These are phyloP conservation scores for Medakamo hakoo DNA, from an alignment of 139 green algal genomes.

Conservation along the genomic window DNA sequence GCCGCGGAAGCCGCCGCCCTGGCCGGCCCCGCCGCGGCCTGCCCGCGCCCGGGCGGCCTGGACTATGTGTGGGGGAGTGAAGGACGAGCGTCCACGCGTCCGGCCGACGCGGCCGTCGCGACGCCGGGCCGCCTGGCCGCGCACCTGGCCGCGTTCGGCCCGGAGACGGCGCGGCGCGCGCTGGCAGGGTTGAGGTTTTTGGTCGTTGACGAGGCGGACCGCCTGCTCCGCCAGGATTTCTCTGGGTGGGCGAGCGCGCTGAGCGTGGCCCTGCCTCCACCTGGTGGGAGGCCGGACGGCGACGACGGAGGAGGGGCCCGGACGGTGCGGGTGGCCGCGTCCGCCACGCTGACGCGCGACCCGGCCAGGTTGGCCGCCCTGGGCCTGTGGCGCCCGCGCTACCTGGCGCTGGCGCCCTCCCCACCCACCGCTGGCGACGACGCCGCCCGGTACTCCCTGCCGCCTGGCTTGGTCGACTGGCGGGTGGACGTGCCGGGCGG, in stretches of 20 bases:
- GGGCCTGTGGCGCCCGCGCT: conserved; percentile 57
- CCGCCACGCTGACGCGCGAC: conserved; percentile 79
- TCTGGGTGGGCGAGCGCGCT: conserved; percentile 48
- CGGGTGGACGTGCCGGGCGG: not conserved
- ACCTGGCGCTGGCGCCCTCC: conserved; percentile 25
- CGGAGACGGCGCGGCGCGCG: not conserved
- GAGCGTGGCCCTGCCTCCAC: not conserved
- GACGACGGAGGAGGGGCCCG: conserved; percentile 7
- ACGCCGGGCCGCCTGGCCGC: conserved; percentile 64
- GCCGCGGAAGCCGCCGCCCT: conserved; percentile 9
- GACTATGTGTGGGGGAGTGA: not conserved
- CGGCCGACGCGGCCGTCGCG: conserved; percentile 38
- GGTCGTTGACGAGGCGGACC: conserved; percentile 83
- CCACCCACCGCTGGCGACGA: too few relatives aligned
- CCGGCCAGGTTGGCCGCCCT: conserved; percentile 66
- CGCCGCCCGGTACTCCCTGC: not conserved
- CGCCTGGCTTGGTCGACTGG: too few relatives aligned
- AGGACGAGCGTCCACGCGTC: not conserved
- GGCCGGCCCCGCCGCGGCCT: not conserved
- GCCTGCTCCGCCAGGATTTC: conserved; percentile 83
- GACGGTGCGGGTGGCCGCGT: conserved; percentile 72
- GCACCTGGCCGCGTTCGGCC: conserved; percentile 37
- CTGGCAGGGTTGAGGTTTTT: conserved; percentile 37
- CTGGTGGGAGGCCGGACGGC: too few relatives aligned
- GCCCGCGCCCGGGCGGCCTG: too few relatives aligned